Evolutionary conservation across 2,329 filamentous ascomycete species (phyloP), one percentile per base, ranked within the genome.

Genomic region (Samsoniella hepiali): DNA sequence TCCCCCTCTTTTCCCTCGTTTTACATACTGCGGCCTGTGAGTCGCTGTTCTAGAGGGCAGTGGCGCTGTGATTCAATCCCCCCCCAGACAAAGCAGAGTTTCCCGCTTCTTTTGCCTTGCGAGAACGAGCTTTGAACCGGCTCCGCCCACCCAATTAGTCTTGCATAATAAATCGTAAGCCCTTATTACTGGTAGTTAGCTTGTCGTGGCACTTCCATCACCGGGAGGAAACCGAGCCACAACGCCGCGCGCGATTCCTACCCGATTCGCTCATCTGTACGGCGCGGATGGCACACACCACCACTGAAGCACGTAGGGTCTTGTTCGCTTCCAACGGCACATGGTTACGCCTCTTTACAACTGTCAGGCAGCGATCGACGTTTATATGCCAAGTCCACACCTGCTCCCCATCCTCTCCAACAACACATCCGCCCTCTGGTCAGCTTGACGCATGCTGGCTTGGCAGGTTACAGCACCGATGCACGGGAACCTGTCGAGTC

Each of bases 241-340:
- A 49, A 34, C 5, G 42, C 32, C 32, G 22, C 57, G 57, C 57
- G 34, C 57, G 57, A 59, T 59, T 50, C 57, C 57, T 59, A 17
- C 57, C 57, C 45, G 57, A 59, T 59, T 59, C 15, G 57, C 57
- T 38, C 53, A n/a, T 31, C 22, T 36, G 5, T 27, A 57, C 40
- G 38, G 38, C 44, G 38, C 22, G 17, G 34, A 22, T 7, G 38
- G 29, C 29, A 32, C 40, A 45, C 40, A 49, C 38, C 22, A n/a
- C 22, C 17, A 47, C 44, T 7, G 17, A n/a, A 29, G 42, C 13
- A 58, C 34, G 9, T 11, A 47, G 29, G 40, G 42, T 42, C 42
- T 34, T 45, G 29, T 47, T 57, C 54, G 55, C 27, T 45, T 29
- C 34, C n/a, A 54, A 34, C 31, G 8, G 11, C 7, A 42, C 10